Evolutionary conservation across 805 yeast species (phyloP).

Genomic region (Nakazawaea wickerhamii): DNA sequence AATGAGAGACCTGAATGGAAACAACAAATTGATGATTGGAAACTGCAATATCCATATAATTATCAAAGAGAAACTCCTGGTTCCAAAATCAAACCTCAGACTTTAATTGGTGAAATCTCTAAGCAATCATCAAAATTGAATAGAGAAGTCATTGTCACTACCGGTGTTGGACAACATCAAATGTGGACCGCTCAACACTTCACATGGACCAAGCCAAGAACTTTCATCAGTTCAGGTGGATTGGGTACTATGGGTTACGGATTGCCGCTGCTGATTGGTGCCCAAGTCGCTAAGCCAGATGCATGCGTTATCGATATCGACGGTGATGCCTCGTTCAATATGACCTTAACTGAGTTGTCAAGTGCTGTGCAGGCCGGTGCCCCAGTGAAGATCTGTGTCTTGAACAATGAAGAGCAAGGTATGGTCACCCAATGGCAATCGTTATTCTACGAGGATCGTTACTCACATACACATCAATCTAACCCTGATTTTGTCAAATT

Average conservation of each 20-base stretch:
- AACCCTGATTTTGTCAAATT: slow-evolving; percentile 92
- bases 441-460: slow-evolving; percentile 92
- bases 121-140: slow-evolving; percentile 57
- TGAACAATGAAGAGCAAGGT: slow-evolving; percentile 98
- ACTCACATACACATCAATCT: slow-evolving; percentile 94
- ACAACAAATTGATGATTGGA: slow-evolving; percentile 70
- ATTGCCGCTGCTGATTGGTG: slow-evolving; percentile 96
- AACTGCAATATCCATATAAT: slow-evolving; percentile 75
- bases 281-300: slow-evolving; percentile 93
- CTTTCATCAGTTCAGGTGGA: slow-evolving; percentile 97
- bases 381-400: slow-evolving; percentile 82
- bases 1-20: slow-evolving; percentile 75
- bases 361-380: slow-evolving; percentile 92
- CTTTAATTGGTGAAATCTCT: slow-evolving; percentile 75
- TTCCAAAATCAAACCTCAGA: slow-evolving; percentile 85
- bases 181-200: slow-evolving; percentile 99
- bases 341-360: slow-evolving; percentile 90
- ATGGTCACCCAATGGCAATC: slow-evolving; percentile 99
- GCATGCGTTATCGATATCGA: slow-evolving; percentile 94
- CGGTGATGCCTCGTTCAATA: slow-evolving; percentile 98
- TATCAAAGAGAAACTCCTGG: slow-evolving; percentile 79
- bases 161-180: slow-evolving; percentile 99
- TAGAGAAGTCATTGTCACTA: slow-evolving; percentile 82
- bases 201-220: slow-evolving; percentile 89
- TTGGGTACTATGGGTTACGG: slow-evolving; percentile 99